Percentiles rank a stretch among this genome's conserved stretches.
These are phyloP conservation scores for Macrophomina pseudophaseolina DNA, from an alignment of 2,329 filamentous ascomycete species.

Conservation along the genomic window DNA sequence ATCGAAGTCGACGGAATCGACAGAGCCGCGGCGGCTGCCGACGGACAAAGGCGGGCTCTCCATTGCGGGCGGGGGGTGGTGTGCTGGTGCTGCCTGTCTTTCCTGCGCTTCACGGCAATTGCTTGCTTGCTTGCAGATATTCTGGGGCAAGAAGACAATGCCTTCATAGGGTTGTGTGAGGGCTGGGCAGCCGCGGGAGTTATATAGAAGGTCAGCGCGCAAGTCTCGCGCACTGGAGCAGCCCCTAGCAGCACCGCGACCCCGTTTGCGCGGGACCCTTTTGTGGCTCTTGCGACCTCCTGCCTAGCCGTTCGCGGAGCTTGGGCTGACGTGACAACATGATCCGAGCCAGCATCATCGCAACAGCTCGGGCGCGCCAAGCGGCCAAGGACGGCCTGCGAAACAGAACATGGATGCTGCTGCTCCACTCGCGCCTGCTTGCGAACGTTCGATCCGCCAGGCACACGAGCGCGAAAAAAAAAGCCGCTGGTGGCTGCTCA, in stretches of 20 bases:
- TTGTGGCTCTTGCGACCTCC: slow-evolving; percentile 26
- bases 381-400: slow-evolving; percentile 22
- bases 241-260: slow-evolving; percentile 21
- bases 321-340: slow-evolving; percentile 26
- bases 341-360: slow-evolving; percentile 28
- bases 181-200: slow-evolving; percentile 18
- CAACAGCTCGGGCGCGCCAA: slow-evolving; percentile 23
- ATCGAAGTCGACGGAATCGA: slow-evolving; percentile 45
- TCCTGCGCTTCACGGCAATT: background rate
- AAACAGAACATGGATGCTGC: slow-evolving; percentile 24
- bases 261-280: slow-evolving; percentile 21
- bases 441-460: slow-evolving; percentile 18
- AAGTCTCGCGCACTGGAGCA: slow-evolving; percentile 14
- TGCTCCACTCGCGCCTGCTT: slow-evolving; percentile 22
- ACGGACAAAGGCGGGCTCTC: slow-evolving; percentile 27
- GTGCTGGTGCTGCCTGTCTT: background rate
- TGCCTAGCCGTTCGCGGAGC: slow-evolving; percentile 26
- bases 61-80: background rate
- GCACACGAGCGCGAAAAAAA: slow-evolving; percentile 10
- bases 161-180: slow-evolving; percentile 7
- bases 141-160: background rate
- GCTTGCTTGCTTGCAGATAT: background rate
- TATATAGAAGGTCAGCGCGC: slow-evolving; percentile 24
- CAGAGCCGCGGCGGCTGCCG: slow-evolving; percentile 26
- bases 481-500: slow-evolving; percentile 6